These are phyloP conservation scores for Dryas octopetala DNA, from an alignment of 306 rosid species.

Conservation along the genomic window DNA sequence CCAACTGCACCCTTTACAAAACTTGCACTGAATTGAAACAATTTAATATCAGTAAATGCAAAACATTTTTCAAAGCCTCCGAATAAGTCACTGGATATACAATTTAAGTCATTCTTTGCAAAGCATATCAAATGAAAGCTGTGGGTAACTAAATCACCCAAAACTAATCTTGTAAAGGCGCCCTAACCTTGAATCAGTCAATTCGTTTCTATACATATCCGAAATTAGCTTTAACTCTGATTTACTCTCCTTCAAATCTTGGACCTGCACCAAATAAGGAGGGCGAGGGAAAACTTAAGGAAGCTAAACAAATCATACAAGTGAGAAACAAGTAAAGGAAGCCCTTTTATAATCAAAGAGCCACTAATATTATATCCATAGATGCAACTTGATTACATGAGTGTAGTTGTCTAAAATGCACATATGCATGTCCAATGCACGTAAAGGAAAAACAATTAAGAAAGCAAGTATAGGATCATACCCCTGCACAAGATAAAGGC, in stretches of 20 bases:
- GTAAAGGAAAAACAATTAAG: not conserved
- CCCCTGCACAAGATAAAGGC: not conserved
- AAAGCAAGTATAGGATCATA: not conserved
- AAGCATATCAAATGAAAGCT: not conserved
- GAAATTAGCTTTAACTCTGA: slow-evolving; percentile 65
- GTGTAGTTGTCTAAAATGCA: too few relatives aligned
- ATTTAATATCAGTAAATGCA: not conserved
- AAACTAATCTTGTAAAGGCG: not conserved
- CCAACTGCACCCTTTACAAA: not conserved
- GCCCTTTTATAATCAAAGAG: not conserved
- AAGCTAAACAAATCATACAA: not conserved
- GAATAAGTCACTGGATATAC: not conserved
- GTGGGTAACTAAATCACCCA: slow-evolving; percentile 6
- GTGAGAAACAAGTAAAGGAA: not conserved
- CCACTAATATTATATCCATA: not conserved
- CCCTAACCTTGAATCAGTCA: slow-evolving; percentile 80
- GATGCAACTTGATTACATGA: too few relatives aligned
- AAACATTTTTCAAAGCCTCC: not conserved
- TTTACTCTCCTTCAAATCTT: slow-evolving; percentile 54
- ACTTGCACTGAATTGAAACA: not conserved
- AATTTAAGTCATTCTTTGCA: not conserved
- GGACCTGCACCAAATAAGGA: slow-evolving; percentile 50
- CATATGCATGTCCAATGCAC: not conserved
- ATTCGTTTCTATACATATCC: slow-evolving; percentile 84
- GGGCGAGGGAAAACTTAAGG: not conserved